Evolutionary conservation across 2,329 filamentous ascomycete species (phyloP), one percentile per base, ranked within the genome.

Genomic region (Cercospora sesami): DNA sequence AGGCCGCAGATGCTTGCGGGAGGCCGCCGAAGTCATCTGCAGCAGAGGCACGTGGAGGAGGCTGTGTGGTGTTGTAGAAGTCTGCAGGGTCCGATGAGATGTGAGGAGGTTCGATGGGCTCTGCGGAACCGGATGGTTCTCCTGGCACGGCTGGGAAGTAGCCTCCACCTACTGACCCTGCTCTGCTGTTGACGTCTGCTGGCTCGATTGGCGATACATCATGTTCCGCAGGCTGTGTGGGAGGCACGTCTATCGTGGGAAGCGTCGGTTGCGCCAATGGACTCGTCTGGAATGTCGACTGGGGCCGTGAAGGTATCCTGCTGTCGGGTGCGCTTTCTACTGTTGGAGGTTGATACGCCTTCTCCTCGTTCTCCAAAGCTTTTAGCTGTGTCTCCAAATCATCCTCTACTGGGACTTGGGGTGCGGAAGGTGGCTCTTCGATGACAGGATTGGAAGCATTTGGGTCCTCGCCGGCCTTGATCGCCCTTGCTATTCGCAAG

Each of bases 381-480:
- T 73, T 71, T 53, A 76, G 55, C 66, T 76, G 72, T 9, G 68
- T 71, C 66, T 77, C 76, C 7, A 77, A 51, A 9, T 69, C 74
- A n/a, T 72, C 74, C 9, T 74, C 74, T 28, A 66, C 63, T 9
- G 60, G 33, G 18, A 51, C 62, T 5, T 33, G 63, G 16, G 64
- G 63, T 16, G 68, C 65, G 23, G 60, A 57, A 23, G 66, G 63
- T 26, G 69, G 71, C 64, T 72, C 68, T 67, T 90, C 87, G 36
- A 89, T 84, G 66, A 87, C 87, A 0, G 94, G 94, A 76, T 98
- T 98, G 7, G 92, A 91, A 65, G 90, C 88, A 79, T 99, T 99
- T 3, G 95, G 95, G 76, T 99, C 94, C 72, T 92, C 90, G 64
- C 93, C 93, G 48, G 94, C 91, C 76, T 94, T 95, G 75, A 97